phyloP scores from a whole-genome alignment of 1,284 basidiomycete species.

The Singerocomus rubriflavus region DNA sequence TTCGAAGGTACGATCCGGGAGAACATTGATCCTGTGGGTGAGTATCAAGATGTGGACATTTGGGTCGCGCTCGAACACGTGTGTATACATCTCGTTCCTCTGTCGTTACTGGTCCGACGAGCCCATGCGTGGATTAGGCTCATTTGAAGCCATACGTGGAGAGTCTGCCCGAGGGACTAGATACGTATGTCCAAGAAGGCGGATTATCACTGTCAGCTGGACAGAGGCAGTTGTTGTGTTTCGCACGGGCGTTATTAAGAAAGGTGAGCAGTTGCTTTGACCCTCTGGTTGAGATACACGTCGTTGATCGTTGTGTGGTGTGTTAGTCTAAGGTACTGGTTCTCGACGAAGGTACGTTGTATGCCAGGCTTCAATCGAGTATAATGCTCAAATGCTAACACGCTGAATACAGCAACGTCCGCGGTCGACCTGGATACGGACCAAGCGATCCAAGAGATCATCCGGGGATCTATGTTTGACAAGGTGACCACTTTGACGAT shows the following conservation, averaged over 20 bases:
- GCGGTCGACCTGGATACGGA: conserved; percentile 92
- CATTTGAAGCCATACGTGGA: conserved; percentile 73
- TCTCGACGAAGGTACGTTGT: conserved; percentile 88
- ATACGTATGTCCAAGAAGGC: conserved; percentile 76
- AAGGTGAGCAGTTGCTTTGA: conserved; percentile 39
- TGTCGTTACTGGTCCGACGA: not conserved
- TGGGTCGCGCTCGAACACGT: conserved; percentile 81
- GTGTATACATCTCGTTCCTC: conserved; percentile 20
- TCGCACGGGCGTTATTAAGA: conserved; percentile 73
- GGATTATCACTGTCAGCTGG: conserved; percentile 83
- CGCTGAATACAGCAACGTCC: conserved; percentile 54
- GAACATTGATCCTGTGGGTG: conserved; percentile 78
- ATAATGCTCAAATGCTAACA: not conserved
- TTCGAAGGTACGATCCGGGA: conserved; percentile 87
- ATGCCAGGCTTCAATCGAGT: no score
- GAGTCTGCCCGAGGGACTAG: conserved; percentile 67
- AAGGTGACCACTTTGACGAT: conserved; percentile 82
- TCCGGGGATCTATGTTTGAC: conserved; percentile 65
- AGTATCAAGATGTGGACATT: conserved; percentile 73
- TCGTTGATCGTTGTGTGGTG: not conserved
- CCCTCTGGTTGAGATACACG: not conserved
- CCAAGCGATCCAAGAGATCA: conserved; percentile 78
- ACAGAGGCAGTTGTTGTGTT: conserved; percentile 83
- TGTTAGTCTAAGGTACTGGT: conserved; percentile 78
- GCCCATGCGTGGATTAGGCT: conserved; percentile 36